These are phyloP conservation scores for Hyaloperonospora brassicae DNA, from an alignment of 352 stramenopile species.

Conservation along the genomic window DNA sequence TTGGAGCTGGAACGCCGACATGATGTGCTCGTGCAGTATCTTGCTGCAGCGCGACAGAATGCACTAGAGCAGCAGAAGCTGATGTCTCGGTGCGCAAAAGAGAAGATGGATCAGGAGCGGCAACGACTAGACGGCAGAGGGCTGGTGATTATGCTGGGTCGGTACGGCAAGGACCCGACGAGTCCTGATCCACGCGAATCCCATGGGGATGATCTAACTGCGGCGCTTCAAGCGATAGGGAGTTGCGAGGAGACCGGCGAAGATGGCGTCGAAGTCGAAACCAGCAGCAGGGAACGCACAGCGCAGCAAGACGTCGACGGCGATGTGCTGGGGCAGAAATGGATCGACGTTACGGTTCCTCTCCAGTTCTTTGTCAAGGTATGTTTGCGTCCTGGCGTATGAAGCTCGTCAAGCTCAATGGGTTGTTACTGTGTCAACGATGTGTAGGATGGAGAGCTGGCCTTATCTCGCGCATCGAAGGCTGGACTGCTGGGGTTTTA, in stretches of 20 bases:
- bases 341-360: constrained; percentile 71
- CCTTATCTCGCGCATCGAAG: constrained; percentile 52
- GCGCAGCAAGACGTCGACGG: constrained; percentile 16
- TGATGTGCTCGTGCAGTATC: constrained; percentile 47
- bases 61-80: constrained; percentile 67
- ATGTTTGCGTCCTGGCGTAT: not conserved
- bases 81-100: constrained; percentile 52
- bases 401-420: constrained; percentile 3
- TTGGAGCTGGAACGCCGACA: constrained; percentile 37
- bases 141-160: constrained; percentile 60
- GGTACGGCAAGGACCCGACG: constrained; percentile 72
- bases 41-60: constrained; percentile 39
- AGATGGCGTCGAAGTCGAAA: constrained; percentile 17
- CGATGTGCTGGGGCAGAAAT: constrained; percentile 36
- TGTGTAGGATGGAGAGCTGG: constrained; percentile 45
- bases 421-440: not conserved
- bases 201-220: constrained; percentile 14
- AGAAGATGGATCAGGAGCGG: constrained; percentile 50
- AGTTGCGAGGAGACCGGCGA: constrained; percentile 19
- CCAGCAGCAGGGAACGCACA: constrained; percentile 9
- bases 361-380: constrained; percentile 79
- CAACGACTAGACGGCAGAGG: constrained; percentile 37
- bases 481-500: constrained; percentile 71
- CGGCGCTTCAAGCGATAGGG: constrained; percentile 13
- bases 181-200: constrained; percentile 34